A percentile compares a stretch with the other conserved stretches of the same genome.
Evolutionary conservation across 208 protist species (phyloP).

Genomic region (Trypanosoma conorhini): DNA sequence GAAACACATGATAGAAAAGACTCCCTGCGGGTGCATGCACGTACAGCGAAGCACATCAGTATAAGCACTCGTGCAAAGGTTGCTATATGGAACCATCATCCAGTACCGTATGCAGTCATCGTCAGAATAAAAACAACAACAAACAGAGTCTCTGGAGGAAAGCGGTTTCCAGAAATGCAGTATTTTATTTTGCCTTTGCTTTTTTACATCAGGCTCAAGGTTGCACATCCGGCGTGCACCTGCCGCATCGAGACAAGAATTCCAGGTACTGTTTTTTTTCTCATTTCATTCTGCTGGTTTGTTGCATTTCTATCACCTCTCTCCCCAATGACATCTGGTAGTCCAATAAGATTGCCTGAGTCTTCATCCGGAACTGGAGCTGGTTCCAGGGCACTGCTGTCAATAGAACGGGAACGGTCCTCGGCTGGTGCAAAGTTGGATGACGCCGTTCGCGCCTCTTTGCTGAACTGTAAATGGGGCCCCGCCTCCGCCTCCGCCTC

Average conservation of each 20-base stretch:
- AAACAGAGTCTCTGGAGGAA: no score
- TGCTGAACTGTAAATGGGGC: background rate
- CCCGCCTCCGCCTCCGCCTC: background rate
- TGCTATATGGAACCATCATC: background rate
- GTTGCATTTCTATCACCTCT: background rate
- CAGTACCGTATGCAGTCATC: background rate
- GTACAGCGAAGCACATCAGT: background rate
- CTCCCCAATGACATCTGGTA: background rate
- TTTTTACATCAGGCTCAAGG: constrained; percentile 9
- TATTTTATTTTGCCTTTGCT: background rate
- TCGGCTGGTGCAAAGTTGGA: background rate
- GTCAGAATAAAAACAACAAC: background rate
- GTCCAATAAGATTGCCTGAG: background rate
- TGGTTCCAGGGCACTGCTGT: background rate
- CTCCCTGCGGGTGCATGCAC: background rate
- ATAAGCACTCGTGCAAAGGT: background rate
- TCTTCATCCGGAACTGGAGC: background rate
- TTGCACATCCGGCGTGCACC: constrained; percentile 2
- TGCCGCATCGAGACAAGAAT: background rate
- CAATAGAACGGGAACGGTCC: background rate
- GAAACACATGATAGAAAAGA: background rate
- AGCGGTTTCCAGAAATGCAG: no score
- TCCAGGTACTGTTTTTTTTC: background rate
- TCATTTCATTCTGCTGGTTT: background rate
- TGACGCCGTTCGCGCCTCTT: background rate